Evolutionary conservation across 2,329 filamentous ascomycete species (phyloP).

Genomic region (Xylariaceae sp.): DNA sequence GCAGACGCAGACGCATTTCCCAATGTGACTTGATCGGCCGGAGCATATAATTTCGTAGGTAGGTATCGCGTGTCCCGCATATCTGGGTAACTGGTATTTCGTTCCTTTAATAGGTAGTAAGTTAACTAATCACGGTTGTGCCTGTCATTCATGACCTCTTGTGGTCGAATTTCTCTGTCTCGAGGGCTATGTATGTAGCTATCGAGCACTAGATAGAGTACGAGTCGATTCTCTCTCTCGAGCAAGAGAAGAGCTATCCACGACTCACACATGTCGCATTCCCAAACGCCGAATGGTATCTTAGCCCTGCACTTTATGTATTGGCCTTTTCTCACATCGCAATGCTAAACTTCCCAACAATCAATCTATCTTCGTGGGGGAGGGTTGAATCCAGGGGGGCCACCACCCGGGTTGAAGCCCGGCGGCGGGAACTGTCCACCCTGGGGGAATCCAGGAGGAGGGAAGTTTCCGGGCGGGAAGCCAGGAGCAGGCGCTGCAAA

Average conservation of each 20-base stretch:
- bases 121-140: background rate
- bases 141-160: constrained; percentile 9
- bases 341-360: constrained; percentile 7
- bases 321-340: constrained; percentile 6
- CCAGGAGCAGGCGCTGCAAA: constrained; percentile 26
- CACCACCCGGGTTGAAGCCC: constrained; percentile 47
- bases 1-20: background rate
- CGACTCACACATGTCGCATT: constrained; percentile 22
- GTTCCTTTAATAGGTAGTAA: background rate
- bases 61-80: no score
- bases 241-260: constrained; percentile 23
- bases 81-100: background rate
- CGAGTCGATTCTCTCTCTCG: constrained; percentile 15
- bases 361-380: constrained; percentile 55
- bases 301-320: constrained; percentile 10
- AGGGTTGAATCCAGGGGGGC: constrained; percentile 67
- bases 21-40: background rate
- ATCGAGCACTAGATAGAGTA: constrained; percentile 14
- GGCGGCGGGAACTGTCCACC: constrained; percentile 44
- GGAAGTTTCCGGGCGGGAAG: constrained; percentile 38
- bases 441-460: constrained; percentile 42
- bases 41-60: background rate
- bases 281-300: constrained; percentile 30
- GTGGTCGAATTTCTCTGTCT: constrained; percentile 12
- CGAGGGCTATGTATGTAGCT: constrained; percentile 6